phyloP scores from a whole-genome alignment of 2,329 filamentous ascomycete genomes.

The Hymenoscyphus salicellus region DNA sequence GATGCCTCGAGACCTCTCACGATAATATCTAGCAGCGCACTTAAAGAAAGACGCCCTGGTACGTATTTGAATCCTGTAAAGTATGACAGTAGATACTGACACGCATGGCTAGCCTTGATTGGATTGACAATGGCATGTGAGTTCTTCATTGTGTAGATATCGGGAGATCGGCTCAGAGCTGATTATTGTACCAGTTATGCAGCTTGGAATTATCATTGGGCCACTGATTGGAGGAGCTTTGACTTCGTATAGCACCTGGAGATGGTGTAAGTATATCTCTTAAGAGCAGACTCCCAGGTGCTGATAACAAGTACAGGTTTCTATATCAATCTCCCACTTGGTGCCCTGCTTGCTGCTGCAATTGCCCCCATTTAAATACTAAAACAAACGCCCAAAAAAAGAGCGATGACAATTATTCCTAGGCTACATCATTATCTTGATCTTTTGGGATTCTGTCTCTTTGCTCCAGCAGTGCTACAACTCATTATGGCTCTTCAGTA shows the following conservation, averaged over 20 bases:
- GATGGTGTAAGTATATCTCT: constrained; percentile 23
- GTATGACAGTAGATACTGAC: constrained; percentile 4
- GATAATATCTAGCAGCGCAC: constrained; percentile 44
- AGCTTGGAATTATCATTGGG: constrained; percentile 26
- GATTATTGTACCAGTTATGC: background rate
- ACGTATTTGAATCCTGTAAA: constrained; percentile 6
- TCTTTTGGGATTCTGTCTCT: constrained; percentile 35
- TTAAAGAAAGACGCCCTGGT: constrained; percentile 17
- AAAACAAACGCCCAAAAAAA: constrained; percentile 9
- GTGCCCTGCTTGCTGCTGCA: constrained; percentile 35
- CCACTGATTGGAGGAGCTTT: constrained; percentile 38
- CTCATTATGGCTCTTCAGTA: constrained; percentile 37
- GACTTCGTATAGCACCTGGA: constrained; percentile 37
- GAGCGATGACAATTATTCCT: background rate
- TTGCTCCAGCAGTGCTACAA: constrained; percentile 37
- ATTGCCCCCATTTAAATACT: constrained; percentile 40
- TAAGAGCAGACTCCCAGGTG: constrained; percentile 18
- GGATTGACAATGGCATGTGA: background rate
- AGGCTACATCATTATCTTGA: constrained; percentile 32
- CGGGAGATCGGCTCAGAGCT: background rate
- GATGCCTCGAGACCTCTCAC: too few relatives aligned
- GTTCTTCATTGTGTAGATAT: background rate
- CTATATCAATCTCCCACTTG: constrained; percentile 43
- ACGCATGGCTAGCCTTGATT: background rate
- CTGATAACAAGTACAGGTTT: constrained; percentile 22